phyloP scores from a whole-genome alignment of 2,329 filamentous ascomycete genomes.

The Talaromyces sp. region DNA sequence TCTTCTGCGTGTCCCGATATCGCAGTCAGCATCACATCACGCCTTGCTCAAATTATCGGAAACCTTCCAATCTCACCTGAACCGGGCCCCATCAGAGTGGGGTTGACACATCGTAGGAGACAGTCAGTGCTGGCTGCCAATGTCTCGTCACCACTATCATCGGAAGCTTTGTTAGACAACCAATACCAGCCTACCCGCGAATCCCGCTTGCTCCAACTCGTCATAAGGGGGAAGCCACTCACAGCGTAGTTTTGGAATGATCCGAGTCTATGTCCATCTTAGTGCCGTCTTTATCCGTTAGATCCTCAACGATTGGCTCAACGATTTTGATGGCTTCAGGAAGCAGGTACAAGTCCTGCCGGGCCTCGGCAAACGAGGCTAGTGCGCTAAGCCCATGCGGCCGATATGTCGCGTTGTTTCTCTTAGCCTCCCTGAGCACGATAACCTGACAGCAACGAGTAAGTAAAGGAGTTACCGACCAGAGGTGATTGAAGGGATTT shows the following conservation, averaged over 20 bases:
- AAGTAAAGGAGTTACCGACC: constrained; percentile 10
- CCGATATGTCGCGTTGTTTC: constrained; percentile 80
- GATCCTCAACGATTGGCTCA: constrained; percentile 54
- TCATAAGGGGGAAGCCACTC: constrained; percentile 5
- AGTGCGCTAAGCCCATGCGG: constrained; percentile 67
- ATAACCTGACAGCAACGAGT: constrained; percentile 46
- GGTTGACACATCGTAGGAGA: constrained; percentile 32
- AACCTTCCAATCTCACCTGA: constrained; percentile 19
- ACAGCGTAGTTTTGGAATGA: constrained; percentile 33
- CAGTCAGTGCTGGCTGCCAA: constrained; percentile 34
- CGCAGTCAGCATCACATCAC: background rate
- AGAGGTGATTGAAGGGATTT: no score
- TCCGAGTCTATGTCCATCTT: constrained; percentile 63
- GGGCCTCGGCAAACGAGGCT: constrained; percentile 63
- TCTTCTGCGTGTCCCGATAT: constrained; percentile 15
- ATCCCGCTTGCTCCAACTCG: background rate
- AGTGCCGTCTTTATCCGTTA: constrained; percentile 48
- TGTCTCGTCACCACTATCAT: constrained; percentile 26
- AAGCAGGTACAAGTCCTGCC: constrained; percentile 65
- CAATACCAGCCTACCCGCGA: background rate
- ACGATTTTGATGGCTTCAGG: constrained; percentile 61
- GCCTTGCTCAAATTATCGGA: background rate
- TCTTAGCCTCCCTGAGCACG: constrained; percentile 77
- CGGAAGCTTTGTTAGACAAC: background rate
- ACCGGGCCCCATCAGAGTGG: constrained; percentile 16